Conservation (phyloP, 805 yeast species). For the Spathaspora gorwiae region DNA sequence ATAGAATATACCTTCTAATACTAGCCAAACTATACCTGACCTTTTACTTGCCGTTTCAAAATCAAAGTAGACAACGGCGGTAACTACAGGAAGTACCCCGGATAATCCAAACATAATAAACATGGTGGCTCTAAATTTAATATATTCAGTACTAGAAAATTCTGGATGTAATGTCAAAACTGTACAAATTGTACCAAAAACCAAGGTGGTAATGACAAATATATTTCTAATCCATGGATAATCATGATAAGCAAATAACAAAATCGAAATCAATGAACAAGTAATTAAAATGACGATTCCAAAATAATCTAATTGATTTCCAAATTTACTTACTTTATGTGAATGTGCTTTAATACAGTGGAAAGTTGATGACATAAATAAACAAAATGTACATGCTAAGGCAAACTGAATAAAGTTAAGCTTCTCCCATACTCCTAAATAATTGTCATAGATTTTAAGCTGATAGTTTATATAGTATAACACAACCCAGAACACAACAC, state of each 20-base stretch:
- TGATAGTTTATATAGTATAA: slow-evolving; percentile 24
- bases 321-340: slow-evolving; percentile 44
- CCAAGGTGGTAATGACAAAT: slow-evolving; percentile 45
- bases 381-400: slow-evolving; percentile 54
- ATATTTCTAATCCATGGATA: slow-evolving; percentile 24
- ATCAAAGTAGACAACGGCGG: slow-evolving; percentile 51
- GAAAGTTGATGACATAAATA: slow-evolving; percentile 60
- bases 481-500: slow-evolving; percentile 22
- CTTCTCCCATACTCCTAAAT: slow-evolving; percentile 38
- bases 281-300: slow-evolving; percentile 70
- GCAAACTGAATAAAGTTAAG: slow-evolving; percentile 51
- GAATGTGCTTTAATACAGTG: slow-evolving; percentile 70
- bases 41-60: slow-evolving; percentile 42
- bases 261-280: slow-evolving; percentile 49
- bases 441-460: slow-evolving; percentile 18
- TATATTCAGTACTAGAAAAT: slow-evolving; percentile 67
- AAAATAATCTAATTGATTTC: slow-evolving; percentile 70
- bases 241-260: slow-evolving; percentile 44
- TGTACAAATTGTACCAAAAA: slow-evolving; percentile 60
- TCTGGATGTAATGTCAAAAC: slow-evolving; percentile 57
- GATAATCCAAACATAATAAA: slow-evolving; percentile 79
- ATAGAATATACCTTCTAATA: slow-evolving; percentile 69
- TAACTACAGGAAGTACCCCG: slow-evolving; percentile 64
- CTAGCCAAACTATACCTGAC: slow-evolving; percentile 56
- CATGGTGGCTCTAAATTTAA: slow-evolving; percentile 72